Evolutionary conservation across 108 stramenopile species (phyloP).

Genomic region (Schizochytrium sp.): DNA sequence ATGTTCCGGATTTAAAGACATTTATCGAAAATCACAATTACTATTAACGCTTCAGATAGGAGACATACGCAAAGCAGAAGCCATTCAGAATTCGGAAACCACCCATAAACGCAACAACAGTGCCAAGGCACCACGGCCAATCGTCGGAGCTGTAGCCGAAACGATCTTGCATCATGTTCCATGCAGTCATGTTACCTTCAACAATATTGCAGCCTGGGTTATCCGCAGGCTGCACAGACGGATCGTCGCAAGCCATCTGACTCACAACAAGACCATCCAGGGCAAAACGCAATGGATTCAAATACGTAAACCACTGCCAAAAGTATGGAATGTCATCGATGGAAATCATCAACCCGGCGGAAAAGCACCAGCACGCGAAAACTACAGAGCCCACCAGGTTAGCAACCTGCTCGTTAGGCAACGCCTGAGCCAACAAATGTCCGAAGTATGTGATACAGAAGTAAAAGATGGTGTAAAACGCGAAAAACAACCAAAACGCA

Average conservation of each 20-base stretch:
- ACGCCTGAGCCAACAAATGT: not conserved
- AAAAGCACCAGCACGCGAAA: conserved; percentile 9
- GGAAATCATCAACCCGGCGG: conserved; percentile 27
- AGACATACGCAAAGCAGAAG: not conserved
- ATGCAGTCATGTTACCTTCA: not conserved
- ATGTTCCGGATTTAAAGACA: too few relatives aligned
- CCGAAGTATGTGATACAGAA: not conserved
- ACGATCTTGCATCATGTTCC: not conserved
- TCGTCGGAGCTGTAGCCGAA: conserved; percentile 30
- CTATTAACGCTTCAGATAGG: conserved; percentile 24
- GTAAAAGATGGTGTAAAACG: not conserved
- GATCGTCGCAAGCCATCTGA: conserved; percentile 27
- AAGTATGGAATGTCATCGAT: conserved; percentile 1
- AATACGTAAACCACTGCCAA: conserved; percentile 33
- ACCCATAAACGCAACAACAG: not conserved
- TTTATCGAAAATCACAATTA: too few relatives aligned
- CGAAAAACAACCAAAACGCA: not conserved
- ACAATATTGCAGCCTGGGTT: not conserved
- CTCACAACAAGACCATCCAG: not conserved
- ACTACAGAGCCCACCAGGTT: not conserved
- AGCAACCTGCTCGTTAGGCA: conserved; percentile 55
- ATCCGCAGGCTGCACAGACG: not conserved
- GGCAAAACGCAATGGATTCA: conserved; percentile 20
- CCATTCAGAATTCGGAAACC: not conserved
- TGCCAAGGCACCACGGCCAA: not conserved